Conservation (phyloP, 768 basidiomycete genomes). For the Lactifluus pinguis region DNA sequence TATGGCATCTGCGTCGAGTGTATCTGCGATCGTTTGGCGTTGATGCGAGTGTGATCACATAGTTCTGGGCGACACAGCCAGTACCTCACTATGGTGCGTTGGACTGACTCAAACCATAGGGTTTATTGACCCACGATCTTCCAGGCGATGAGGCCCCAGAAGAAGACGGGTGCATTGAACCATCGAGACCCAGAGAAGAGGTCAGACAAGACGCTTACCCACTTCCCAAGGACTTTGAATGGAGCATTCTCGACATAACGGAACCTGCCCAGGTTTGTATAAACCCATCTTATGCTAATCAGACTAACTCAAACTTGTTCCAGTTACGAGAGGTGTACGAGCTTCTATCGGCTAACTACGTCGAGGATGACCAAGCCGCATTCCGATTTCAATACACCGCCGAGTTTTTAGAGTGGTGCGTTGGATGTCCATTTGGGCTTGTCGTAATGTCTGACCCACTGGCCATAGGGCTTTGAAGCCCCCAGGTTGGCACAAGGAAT, state of each 20-base stretch:
- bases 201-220: conserved; percentile 84
- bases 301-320: not conserved
- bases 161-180: conserved; percentile 86
- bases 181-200: conserved; percentile 62
- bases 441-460: not conserved
- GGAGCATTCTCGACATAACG: conserved; percentile 74
- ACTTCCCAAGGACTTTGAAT: conserved; percentile 88
- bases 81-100: conserved; percentile 75
- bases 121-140: conserved; percentile 6
- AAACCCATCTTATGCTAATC: not conserved
- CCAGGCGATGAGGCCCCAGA: conserved; percentile 54
- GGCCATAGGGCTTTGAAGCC: conserved; percentile 84
- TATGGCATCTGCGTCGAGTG: conserved; percentile 26
- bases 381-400: conserved; percentile 95
- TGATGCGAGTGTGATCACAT: conserved; percentile 6
- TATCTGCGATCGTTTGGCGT: not conserved
- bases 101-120: not conserved
- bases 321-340: conserved; percentile 90
- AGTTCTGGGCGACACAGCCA: conserved; percentile 98
- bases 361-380: conserved; percentile 92
- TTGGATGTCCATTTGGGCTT: not conserved
- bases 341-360: conserved; percentile 86
- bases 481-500: conserved; percentile 87
- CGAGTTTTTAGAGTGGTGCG: conserved; percentile 86
- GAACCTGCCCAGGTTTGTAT: conserved; percentile 59